A percentile compares a stretch with the other conserved stretches of the same genome.
phyloP scores from a whole-genome alignment of 192 early-diverging fungal species.

The Coemansia sp. region DNA sequence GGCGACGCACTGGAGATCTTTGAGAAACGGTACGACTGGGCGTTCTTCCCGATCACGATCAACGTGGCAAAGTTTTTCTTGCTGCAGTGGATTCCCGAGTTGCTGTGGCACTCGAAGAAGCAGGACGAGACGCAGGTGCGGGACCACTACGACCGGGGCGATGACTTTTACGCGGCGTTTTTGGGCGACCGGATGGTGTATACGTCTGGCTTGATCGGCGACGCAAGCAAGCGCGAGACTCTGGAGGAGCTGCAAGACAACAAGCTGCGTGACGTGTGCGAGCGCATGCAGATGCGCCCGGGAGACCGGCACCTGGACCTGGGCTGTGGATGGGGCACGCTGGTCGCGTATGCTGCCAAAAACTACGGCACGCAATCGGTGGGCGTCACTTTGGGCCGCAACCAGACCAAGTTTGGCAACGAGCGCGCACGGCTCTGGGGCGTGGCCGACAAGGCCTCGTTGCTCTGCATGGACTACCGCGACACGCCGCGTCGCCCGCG shows the following conservation, averaged over 20 bases:
- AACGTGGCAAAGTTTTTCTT: slow-evolving; percentile 90
- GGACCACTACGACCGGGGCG: slow-evolving; percentile 97
- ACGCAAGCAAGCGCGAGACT: slow-evolving; percentile 69
- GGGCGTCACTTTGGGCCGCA: slow-evolving; percentile 89
- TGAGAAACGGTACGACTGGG: slow-evolving; percentile 95
- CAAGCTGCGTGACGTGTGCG: slow-evolving; percentile 88
- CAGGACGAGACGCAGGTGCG: slow-evolving; percentile 98
- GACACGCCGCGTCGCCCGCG: slow-evolving; percentile 86
- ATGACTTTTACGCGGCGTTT: slow-evolving; percentile 96
- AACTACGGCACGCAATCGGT: slow-evolving; percentile 84
- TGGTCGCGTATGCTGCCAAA: slow-evolving; percentile 86
- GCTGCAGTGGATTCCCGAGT: slow-evolving; percentile 94
- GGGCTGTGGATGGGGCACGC: slow-evolving; percentile 97
- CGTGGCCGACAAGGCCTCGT: slow-evolving; percentile 71
- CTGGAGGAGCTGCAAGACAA: slow-evolving; percentile 94
- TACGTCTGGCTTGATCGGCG: slow-evolving; percentile 90
- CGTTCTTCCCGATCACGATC: slow-evolving; percentile 80
- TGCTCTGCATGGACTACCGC: slow-evolving; percentile 97
- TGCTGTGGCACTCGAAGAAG: slow-evolving; percentile 94
- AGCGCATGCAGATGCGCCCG: slow-evolving; percentile 77
- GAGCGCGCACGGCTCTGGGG: slow-evolving; percentile 77
- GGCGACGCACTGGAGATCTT: slow-evolving; percentile 82
- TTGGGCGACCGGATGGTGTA: slow-evolving; percentile 94
- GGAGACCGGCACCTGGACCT: slow-evolving; percentile 94
- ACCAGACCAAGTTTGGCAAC: slow-evolving; percentile 89